These are phyloP conservation scores for Colletotrichum caudatum DNA, from an alignment of 2,329 filamentous ascomycete genomes.

Conservation along the genomic window DNA sequence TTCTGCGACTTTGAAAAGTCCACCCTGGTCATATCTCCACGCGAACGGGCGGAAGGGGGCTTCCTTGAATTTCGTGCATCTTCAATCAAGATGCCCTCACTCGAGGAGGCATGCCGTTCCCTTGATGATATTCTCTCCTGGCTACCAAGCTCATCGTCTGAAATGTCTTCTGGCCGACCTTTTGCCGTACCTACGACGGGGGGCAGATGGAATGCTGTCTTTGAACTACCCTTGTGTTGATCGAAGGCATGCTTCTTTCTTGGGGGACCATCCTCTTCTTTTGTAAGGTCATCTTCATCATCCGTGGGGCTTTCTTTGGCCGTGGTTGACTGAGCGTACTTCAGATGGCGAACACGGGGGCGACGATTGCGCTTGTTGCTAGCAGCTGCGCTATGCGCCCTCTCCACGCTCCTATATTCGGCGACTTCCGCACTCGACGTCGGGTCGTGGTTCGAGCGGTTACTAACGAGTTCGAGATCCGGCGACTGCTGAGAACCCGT, in stretches of 20 bases:
- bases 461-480: conserved; percentile 30
- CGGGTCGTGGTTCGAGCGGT: conserved; percentile 12
- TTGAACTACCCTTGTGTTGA: background rate
- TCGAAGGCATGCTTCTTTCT: conserved; percentile 2
- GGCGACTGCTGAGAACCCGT: conserved; percentile 20
- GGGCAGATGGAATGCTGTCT: background rate
- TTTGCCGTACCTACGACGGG: background rate
- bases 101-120: background rate
- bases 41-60: background rate
- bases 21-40: conserved; percentile 17
- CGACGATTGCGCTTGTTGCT: background rate
- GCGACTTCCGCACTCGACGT: background rate
- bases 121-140: background rate
- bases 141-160: conserved; percentile 17
- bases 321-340: background rate
- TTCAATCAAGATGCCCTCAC: background rate
- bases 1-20: background rate
- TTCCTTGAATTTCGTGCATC: background rate
- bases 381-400: background rate
- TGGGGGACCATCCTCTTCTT: background rate
- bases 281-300: conserved; percentile 6
- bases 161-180: background rate
- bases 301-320: background rate
- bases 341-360: background rate
- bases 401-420: conserved; percentile 19